phyloP scores from a whole-genome alignment of 2,329 filamentous ascomycete genomes.

The Ophiostoma ulmi region DNA sequence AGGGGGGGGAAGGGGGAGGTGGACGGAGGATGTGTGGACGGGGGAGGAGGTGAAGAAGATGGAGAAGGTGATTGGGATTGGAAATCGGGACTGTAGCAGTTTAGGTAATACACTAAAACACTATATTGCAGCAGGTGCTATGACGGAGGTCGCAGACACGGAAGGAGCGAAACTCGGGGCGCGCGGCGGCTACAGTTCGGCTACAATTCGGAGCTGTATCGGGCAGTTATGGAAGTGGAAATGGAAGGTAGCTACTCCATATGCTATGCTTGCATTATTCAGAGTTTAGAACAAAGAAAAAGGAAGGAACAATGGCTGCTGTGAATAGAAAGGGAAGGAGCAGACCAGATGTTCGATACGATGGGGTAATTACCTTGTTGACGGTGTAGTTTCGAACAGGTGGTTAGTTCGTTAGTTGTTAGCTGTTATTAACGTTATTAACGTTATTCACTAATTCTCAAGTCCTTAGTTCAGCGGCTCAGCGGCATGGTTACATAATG shows the following conservation, averaged over 20 bases:
- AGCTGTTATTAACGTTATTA: background rate
- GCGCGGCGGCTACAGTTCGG: slow-evolving; percentile 16
- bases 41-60: slow-evolving; percentile 5
- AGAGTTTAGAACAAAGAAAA: slow-evolving; percentile 6
- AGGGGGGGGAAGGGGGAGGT: slow-evolving; percentile 1
- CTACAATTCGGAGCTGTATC: slow-evolving; percentile 15
- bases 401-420: slow-evolving; percentile 16
- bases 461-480: background rate
- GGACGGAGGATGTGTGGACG: background rate
- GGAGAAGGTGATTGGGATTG: slow-evolving; percentile 1
- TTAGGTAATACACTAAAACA: slow-evolving; percentile 7
- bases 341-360: background rate
- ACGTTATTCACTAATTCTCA: background rate
- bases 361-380: background rate
- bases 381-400: slow-evolving; percentile 21
- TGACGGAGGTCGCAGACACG: slow-evolving; percentile 19
- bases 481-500: background rate
- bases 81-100: background rate
- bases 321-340: slow-evolving; percentile 3
- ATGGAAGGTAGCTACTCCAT: background rate
- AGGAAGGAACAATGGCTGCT: background rate
- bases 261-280: background rate
- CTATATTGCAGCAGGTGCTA: background rate
- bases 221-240: background rate
- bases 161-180: slow-evolving; percentile 20